Conservation (phyloP, 2,329 filamentous ascomycete species). For the Penicillium digitatum region DNA sequence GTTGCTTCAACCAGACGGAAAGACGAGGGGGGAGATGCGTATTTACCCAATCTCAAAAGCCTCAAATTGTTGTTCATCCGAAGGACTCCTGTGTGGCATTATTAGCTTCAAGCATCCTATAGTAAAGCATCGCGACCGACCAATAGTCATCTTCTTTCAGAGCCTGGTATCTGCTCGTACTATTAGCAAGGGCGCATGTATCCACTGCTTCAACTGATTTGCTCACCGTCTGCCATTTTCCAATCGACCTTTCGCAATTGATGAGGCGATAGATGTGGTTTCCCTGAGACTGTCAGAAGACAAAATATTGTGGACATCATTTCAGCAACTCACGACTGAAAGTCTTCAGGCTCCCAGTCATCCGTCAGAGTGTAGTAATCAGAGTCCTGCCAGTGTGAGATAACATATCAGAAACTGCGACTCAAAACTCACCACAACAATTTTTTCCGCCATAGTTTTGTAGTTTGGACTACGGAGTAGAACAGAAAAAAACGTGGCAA, state of each 20-base stretch:
- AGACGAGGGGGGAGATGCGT: neutral
- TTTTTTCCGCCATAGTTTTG: neutral
- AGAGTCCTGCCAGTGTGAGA: conserved; percentile 4
- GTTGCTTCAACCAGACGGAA: neutral
- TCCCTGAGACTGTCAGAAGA: conserved; percentile 5
- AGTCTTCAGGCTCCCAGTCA: conserved; percentile 9
- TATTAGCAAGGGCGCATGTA: neutral
- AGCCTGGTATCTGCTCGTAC: conserved; percentile 12
- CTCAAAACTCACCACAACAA: neutral
- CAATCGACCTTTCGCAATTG: conserved; percentile 11
- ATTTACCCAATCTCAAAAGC: conserved; percentile 19
- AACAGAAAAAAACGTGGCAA: neutral
- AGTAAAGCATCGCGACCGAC: conserved; percentile 4
- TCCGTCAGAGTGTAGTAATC: conserved; percentile 6
- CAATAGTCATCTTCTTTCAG: conserved; percentile 20
- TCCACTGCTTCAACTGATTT: conserved; percentile 19
- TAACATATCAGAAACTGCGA: neutral
- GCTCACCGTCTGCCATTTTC: conserved; percentile 18
- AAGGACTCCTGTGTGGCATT: conserved; percentile 12
- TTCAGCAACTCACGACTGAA: conserved; percentile 11
- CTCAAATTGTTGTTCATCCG: conserved; percentile 20
- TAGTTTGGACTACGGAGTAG: neutral
- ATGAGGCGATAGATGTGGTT: conserved; percentile 15
- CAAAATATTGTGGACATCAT: neutral
- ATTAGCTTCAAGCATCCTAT: neutral